Evolutionary conservation across 2,329 filamentous ascomycete genomes (phyloP).

Genomic region (Aspergillus ibericus): DNA sequence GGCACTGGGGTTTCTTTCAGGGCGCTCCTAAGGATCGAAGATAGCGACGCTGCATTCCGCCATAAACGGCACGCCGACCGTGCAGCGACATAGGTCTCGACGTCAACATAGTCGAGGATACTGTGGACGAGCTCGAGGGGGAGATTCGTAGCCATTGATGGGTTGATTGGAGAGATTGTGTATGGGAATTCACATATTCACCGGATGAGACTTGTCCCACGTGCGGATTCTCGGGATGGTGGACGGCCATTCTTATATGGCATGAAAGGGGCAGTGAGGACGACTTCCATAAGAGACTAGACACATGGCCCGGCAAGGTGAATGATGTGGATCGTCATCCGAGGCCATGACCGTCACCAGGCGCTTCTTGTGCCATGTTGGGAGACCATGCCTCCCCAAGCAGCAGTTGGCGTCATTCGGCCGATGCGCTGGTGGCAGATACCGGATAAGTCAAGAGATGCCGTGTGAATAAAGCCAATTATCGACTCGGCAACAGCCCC

Average conservation of each 20-base stretch:
- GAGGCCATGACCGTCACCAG: neutral
- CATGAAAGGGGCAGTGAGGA: neutral
- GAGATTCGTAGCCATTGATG: constrained; percentile 11
- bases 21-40: constrained; percentile 16
- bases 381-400: neutral
- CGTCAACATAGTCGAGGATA: constrained; percentile 18
- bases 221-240: neutral
- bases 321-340: neutral
- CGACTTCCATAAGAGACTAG: neutral
- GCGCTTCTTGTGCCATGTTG: neutral
- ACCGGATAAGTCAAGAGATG: neutral
- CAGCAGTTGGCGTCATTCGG: neutral
- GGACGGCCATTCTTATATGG: neutral
- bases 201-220: neutral
- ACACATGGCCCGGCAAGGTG: neutral
- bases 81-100: constrained; percentile 20
- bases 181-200: neutral
- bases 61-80: constrained; percentile 19
- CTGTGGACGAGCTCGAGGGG: constrained; percentile 23
- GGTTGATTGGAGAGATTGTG: neutral
- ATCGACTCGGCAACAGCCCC: neutral
- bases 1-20: constrained; percentile 15
- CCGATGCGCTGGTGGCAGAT: neutral
- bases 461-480: neutral
- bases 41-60: constrained; percentile 16